These are phyloP conservation scores for Pyrenophora seminiperda DNA, from an alignment of 2,329 filamentous ascomycete species.

Conservation along the genomic window DNA sequence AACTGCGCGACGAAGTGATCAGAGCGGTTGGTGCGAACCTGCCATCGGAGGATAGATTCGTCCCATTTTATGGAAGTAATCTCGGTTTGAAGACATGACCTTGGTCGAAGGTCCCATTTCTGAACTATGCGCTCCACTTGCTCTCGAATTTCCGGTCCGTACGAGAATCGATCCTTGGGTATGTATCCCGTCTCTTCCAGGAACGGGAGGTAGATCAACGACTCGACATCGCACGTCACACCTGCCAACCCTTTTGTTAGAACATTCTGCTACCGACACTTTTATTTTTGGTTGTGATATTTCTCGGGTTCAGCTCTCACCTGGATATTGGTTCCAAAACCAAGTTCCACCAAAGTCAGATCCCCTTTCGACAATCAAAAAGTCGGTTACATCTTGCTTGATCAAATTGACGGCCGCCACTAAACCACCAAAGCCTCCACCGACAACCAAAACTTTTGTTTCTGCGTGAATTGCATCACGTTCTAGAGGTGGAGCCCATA, in stretches of 20 bases:
- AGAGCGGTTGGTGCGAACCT: too few species aligned
- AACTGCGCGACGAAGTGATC: not conserved
- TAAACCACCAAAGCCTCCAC: constrained; percentile 54
- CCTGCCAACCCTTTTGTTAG: too few species aligned
- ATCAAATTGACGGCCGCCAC: constrained; percentile 48
- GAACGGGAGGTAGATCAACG: constrained; percentile 57
- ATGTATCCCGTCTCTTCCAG: constrained; percentile 48
- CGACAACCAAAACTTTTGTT: constrained; percentile 46
- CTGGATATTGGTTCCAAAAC: constrained; percentile 56
- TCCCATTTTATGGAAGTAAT: constrained; percentile 50
- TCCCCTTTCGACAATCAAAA: constrained; percentile 51
- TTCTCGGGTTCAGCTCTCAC: too few species aligned
- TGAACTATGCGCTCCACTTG: constrained; percentile 5
- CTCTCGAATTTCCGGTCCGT: constrained; percentile 3
- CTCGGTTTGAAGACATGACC: constrained; percentile 1
- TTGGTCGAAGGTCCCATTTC: not conserved
- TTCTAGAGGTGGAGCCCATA: constrained; percentile 34
- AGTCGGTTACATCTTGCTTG: constrained; percentile 41
- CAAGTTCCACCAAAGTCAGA: constrained; percentile 55
- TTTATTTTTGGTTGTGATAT: too few species aligned
- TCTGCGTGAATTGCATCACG: constrained; percentile 37
- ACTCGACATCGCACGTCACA: constrained; percentile 62
- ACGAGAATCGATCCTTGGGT: constrained; percentile 53
- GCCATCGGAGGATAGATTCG: constrained; percentile 29
- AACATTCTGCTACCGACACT: too few species aligned